These are phyloP conservation scores for Hypoxylon sp. DNA, from an alignment of 2,329 filamentous ascomycete genomes.

Conservation along the genomic window DNA sequence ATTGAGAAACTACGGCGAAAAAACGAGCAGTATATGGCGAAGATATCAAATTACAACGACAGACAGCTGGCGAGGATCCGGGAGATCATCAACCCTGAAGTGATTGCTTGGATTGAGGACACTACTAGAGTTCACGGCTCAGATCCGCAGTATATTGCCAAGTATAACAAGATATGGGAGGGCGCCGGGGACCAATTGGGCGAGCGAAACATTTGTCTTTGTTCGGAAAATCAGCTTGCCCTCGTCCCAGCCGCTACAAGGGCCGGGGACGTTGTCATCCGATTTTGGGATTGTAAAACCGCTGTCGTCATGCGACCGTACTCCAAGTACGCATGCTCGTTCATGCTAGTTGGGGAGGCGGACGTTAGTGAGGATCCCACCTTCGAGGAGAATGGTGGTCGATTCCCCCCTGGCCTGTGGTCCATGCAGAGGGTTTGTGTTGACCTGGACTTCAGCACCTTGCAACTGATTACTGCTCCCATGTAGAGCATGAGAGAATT, in stretches of 20 bases:
- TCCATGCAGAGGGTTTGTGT: too few relatives aligned
- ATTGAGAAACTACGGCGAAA: conserved; percentile 1
- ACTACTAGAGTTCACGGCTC: not conserved
- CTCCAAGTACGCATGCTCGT: not conserved
- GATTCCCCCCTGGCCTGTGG: too few relatives aligned
- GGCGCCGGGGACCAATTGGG: not conserved
- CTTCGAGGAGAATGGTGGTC: too few relatives aligned
- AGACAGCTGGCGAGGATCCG: conserved; percentile 8
- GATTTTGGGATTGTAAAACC: conserved; percentile 15
- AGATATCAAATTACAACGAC: not conserved
- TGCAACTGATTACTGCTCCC: conserved; percentile 15
- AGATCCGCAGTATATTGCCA: not conserved
- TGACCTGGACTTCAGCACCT: conserved; percentile 11
- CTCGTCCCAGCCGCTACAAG: conserved; percentile 11
- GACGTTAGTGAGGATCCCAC: not conserved
- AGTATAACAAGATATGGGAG: conserved; percentile 6
- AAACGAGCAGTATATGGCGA: conserved; percentile 9
- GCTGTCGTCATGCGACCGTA: conserved; percentile 24
- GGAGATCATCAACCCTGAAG: not conserved
- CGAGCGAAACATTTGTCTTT: conserved; percentile 10
- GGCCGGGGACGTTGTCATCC: conserved; percentile 16
- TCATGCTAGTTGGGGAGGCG: conserved; percentile 12
- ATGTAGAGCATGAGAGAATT: not conserved
- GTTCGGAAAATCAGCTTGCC: conserved; percentile 8
- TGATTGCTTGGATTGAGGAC: not conserved